Base-by-base conservation (phyloP, 352 stramenopile genomes). In the Lagenidium giganteum region DNA sequence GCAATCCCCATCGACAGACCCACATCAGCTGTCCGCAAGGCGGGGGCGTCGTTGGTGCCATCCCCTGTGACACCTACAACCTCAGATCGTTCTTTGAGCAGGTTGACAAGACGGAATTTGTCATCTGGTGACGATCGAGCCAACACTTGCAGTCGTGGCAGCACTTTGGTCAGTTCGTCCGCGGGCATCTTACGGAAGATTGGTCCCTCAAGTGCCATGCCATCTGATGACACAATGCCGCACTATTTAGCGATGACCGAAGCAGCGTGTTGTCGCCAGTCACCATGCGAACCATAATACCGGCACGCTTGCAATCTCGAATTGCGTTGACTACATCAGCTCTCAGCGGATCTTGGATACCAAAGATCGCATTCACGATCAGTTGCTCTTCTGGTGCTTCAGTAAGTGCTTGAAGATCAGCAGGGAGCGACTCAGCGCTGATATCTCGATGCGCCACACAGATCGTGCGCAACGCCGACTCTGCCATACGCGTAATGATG, bases 211-310 rank as follows among this genome's bases (percentile, higher is more conserved):
- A 98, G 80, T 0, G 88, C 86, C n/a, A 97, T 38, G 2, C 95
- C 94, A 29, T 87, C 82, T 40, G 57, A 54, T 43, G 83, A 92
- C 59, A 98, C 86, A 67, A 99, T 99, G 21, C 95, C 95, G 57
- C 96, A 98, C 55, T 98, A 79, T 26, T 67, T 74, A 2, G 96
- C 96, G 68, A 99, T 99, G 0, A 95, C 95, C 24, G 86, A 87
- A 14, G 96, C 96, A 16, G 97, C 99, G 46, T 95, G 52, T 98
- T 98, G 69, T 99, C 97, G 41, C 97, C 97, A 5, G 97, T 99
- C 47, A 98, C 94, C 96, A 99, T 99, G 26, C 96, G 91, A 28
- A 99, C 96, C 64, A 97, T 97, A 56, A 99, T 99, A 21, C 97
- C 97, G 6, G 96, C 95, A 12, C 74, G 68, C 58, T 97, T 93